Evolutionary conservation across 805 yeast genomes (phyloP), one percentile per base, ranked within the genome.

Genomic region (Metschnikowia borealis): DNA sequence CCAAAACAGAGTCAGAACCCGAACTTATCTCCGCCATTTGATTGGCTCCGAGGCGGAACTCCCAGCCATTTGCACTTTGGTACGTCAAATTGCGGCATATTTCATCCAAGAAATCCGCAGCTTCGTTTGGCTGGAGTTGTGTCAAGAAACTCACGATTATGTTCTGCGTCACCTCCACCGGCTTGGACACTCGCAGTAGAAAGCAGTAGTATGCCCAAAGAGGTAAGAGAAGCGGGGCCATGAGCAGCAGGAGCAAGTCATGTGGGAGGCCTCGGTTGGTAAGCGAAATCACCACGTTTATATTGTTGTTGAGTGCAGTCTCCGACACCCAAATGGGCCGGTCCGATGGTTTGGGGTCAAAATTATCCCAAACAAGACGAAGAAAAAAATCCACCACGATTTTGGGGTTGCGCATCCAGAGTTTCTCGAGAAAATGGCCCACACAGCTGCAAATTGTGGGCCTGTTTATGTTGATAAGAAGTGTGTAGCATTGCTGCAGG

Each of bases 281-380:
- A 8, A 88, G 57, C 0, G 92, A 82, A 0, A 85, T 64, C n/a
- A 85, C 56, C 0, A 85, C 88, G 62, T 85, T 85, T 20, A 87
- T 70, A 4, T 74, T 70, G 62, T 85, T 83, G 57, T 86, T 85
- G 17, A 87, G 62, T 3, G 75, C 73, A 17, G 73, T 70, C 45
- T 80, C 85, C 6, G 69, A 47, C 0, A 77, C 74, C 1, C 78
- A 56, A 0, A 72, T 60, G 17, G 63, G 60, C 38, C 44, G 6
- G 20, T 21, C 7, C 6, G 38, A 10, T 5, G 13, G 6, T 3
- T 23, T 33, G 0, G 84, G 84, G 51, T 63, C 58, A 36, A 83
- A 66, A 0, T 62, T 64, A 0, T 51, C 39, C 82, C 85, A 80
- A 0, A 85, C 62, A 47, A 60, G 69, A 21, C 66, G 67, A 51